A percentile compares a stretch with the other conserved stretches of the same genome.
Conservation (phyloP, 805 yeast species). For the Kodamaea fukazawae region DNA sequence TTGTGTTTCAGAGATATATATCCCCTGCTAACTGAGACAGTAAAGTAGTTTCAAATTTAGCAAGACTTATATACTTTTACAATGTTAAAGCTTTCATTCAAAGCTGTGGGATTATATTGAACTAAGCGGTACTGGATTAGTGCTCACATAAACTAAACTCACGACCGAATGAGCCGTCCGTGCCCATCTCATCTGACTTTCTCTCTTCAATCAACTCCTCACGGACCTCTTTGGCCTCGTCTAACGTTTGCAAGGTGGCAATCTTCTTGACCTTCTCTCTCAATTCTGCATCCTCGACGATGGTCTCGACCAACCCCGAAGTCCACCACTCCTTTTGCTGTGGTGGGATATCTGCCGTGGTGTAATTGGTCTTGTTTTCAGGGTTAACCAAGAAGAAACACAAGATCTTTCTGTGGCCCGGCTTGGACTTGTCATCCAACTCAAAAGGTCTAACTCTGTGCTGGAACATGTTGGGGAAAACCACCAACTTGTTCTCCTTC, state of each 20-base stretch:
- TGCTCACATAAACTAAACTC: conserved; percentile 6
- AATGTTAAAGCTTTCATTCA: neutral
- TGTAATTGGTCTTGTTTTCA: conserved; percentile 21
- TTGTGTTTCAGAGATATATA: no score
- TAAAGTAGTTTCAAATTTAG: no score
- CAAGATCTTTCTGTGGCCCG: conserved; percentile 38
- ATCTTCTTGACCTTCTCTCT: conserved; percentile 1
- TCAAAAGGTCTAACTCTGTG: conserved; percentile 40
- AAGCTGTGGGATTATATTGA: neutral
- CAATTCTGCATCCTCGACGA: conserved; percentile 10
- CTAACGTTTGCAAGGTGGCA: conserved; percentile 16
- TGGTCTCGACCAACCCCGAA: conserved; percentile 10
- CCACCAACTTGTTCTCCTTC: conserved; percentile 24
- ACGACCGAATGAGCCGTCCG: neutral
- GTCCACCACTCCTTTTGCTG: conserved; percentile 37
- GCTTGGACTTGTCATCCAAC: conserved; percentile 31
- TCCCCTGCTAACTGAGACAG: no score
- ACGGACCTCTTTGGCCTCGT: conserved; percentile 26
- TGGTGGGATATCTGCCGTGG: conserved; percentile 35
- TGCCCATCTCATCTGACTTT: conserved; percentile 2
- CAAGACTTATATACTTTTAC: no score
- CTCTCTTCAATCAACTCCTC: conserved; percentile 33
- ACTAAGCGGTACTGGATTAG: neutral
- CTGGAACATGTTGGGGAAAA: conserved; percentile 39
- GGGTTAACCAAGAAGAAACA: conserved; percentile 42